Base-by-base conservation (phyloP, 1,284 basidiomycete species). In the Somion occarium region DNA sequence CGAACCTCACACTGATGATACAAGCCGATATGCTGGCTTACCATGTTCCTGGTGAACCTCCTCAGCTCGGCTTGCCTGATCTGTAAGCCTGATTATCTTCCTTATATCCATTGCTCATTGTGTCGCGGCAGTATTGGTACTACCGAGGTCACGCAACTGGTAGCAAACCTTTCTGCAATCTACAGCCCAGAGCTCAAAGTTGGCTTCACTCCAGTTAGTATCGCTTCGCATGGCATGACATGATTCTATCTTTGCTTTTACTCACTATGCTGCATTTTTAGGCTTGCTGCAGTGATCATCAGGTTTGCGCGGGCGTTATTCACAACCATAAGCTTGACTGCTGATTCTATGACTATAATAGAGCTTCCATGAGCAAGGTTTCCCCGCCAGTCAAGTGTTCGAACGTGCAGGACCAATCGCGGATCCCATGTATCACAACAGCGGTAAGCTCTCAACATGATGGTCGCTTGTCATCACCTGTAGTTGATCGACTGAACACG, bases 21-120 rank as follows among this genome's bases (percentile, higher is more conserved):
- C 92, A 94, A 66, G 88, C 88, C 1, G 92, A 95, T 61, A 94
- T 94, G 91, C 75, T 90, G 44, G 92, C 79, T 0, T 93, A 92
- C 64, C 88, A 81, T 52, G 81, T 73, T 26, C 79, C 75, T 12
- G 78, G 75, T 38, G 92, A 94, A 69, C 86, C 89, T 24, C 66
- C 80, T 3, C 91, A 94, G 64, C 77, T 94, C 5, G 91, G 87
- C 25, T 75, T 93, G 38, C 91, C 83, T 11, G 70, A 74, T n/a
- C 49, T 53, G 84, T 86, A 50, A 43, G 76, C 67, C 45, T 43
- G 15, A 5, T 46, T 37, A 37, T 38, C n/a, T 34, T n/a, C 9
- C n/a, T 9, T 37, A n/a, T 37, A 37, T 9, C n/a, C 34, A 37
- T 37, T 37, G n/a, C 9, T 50, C 19, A 23, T 13, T 12, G n/a